Percentiles rank a stretch among this genome's conserved stretches.
These are phyloP conservation scores for Claviceps monticola DNA, from an alignment of 2,329 filamentous ascomycete species.

Conservation along the genomic window DNA sequence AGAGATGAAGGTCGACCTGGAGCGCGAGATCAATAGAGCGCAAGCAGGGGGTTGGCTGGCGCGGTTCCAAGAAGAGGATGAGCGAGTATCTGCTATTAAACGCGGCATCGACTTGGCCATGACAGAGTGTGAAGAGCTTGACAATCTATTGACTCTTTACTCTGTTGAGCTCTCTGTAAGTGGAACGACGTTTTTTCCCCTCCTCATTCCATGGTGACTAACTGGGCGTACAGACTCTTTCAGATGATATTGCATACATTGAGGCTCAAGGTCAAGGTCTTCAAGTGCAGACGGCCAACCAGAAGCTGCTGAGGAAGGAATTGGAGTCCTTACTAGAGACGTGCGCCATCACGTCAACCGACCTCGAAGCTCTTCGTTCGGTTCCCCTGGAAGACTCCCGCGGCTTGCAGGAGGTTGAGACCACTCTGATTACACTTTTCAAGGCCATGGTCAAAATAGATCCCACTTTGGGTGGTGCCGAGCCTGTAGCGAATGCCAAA, in stretches of 20 bases:
- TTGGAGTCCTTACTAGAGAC: conserved; percentile 80
- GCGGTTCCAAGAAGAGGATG: conserved; percentile 74
- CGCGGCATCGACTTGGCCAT: conserved; percentile 80
- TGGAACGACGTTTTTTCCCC: conserved; percentile 5
- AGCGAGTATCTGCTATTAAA: conserved; percentile 76
- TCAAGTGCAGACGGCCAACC: conserved; percentile 93
- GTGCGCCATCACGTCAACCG: conserved; percentile 70
- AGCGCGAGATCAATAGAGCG: conserved; percentile 76
- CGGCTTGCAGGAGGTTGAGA: conserved; percentile 66
- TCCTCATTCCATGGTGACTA: background rate
- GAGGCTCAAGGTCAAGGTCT: conserved; percentile 94
- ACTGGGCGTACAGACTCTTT: conserved; percentile 52
- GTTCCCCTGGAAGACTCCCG: conserved; percentile 58
- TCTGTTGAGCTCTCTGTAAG: conserved; percentile 83
- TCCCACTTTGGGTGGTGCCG: conserved; percentile 51
- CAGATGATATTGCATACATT: conserved; percentile 92
- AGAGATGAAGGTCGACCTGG: conserved; percentile 67
- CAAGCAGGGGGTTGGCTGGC: conserved; percentile 89
- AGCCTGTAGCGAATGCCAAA: conserved; percentile 34
- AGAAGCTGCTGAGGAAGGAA: conserved; percentile 84
- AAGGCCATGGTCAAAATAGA: conserved; percentile 92
- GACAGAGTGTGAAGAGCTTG: conserved; percentile 87
- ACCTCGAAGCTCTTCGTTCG: conserved; percentile 56
- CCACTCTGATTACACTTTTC: conserved; percentile 66
- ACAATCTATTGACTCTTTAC: conserved; percentile 87